Evolutionary conservation across 352 stramenopile species (phyloP).

Genomic region (Phytopythium ostracodes): DNA sequence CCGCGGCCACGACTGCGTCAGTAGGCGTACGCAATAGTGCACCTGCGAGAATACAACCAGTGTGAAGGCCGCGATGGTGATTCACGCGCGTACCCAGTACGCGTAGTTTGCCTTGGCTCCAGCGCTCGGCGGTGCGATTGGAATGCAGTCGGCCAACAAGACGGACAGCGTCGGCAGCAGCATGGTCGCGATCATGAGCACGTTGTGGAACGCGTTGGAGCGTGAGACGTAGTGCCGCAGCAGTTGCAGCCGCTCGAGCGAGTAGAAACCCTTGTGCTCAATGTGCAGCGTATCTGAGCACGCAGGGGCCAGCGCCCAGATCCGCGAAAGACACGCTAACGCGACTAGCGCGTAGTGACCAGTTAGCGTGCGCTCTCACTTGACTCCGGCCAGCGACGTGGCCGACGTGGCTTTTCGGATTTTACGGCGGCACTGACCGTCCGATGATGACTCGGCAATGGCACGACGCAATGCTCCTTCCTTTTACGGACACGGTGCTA

Average conservation of each 20-base stretch:
- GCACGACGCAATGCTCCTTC: too few relatives aligned
- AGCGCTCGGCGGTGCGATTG: conserved; percentile 10
- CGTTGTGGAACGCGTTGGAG: conserved; percentile 2
- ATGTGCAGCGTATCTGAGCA: conserved; percentile 12
- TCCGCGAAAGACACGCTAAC: neutral
- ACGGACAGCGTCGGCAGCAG: conserved; percentile 15
- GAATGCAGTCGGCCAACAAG: conserved; percentile 13
- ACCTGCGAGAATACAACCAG: conserved; percentile 3
- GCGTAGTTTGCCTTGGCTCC: conserved; percentile 11
- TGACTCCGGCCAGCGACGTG: too few relatives aligned
- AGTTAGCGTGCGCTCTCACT: neutral
- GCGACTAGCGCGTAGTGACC: neutral
- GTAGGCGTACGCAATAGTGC: neutral
- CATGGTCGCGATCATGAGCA: conserved; percentile 5
- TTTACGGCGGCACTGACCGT: too few relatives aligned
- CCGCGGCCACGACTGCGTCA: conserved; percentile 1
- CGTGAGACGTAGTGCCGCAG: neutral
- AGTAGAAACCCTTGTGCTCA: conserved; percentile 18
- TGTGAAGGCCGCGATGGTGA: conserved; percentile 15
- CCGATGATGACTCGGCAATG: too few relatives aligned
- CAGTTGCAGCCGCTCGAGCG: conserved; percentile 11
- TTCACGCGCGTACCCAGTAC: conserved; percentile 12
- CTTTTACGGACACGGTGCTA: neutral
- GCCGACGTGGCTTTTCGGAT: too few relatives aligned
- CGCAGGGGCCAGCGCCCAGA: neutral